Evolutionary conservation across 495 filamentous ascomycete species (phyloP), one percentile per base, ranked within the genome.

Genomic region (Aspergillus affinis): DNA sequence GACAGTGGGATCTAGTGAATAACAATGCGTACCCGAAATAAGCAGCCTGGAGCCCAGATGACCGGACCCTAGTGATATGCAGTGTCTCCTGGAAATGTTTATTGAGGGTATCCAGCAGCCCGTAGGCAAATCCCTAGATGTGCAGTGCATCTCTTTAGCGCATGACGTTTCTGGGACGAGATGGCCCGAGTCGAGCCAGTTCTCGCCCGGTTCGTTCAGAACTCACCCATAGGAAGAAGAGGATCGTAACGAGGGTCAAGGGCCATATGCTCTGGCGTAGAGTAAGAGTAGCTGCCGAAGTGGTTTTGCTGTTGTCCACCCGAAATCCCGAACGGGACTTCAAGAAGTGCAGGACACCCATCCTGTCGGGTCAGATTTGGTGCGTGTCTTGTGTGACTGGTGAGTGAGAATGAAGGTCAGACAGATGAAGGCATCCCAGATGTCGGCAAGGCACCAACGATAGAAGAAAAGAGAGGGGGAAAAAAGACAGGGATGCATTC

Each of bases 211-310:
- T 32, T 15, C 21, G 48, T 7, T n/a, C 6, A 17, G 17, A 21
- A 50, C 36, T 53, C 47, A 76, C 74, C 89, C 87, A 90, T 51
- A 91, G 74, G 70, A 92, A 90, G 75, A 90, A 90, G n/a, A 91
- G 75, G 55, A 86, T 81, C 21, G 75, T 80, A 58, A 74, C 79
- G 6, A 84, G 69, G 13, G 68, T 61, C 50, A 83, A 71, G 12
- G 81, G 80, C 64, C 77, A 70, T 45, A 86, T 63, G 57, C 82
- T 84, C 66, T 85, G 80, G 18, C 84, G 73, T 20, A 88, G 66
- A 10, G 85, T 88, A 32, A 88, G 71, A 44, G 83, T 81, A 17
- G 81, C 82, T 0, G 84, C 84, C 4, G 73, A 76, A 4, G 85
- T 87, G 19, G 73, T 79, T 66, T 75, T 72, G 54, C 78, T 71